Evolutionary conservation across 768 basidiomycete genomes (phyloP).

Genomic region (Butyriboletus loyo): DNA sequence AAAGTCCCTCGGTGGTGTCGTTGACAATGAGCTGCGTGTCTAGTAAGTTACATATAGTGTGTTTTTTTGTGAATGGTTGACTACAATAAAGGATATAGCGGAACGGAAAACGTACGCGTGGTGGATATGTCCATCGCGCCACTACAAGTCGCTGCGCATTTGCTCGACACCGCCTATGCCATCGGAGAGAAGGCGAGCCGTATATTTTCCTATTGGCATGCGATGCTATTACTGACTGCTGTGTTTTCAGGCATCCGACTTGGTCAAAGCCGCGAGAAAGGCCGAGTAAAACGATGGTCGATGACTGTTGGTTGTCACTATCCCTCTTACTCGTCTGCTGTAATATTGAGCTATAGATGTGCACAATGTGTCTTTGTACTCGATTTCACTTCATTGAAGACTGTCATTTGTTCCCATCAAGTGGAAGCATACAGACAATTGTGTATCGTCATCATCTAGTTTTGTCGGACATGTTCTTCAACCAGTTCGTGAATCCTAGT

Average conservation of each 20-base stretch:
- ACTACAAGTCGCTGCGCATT: slow-evolving; percentile 11
- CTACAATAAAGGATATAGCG: background rate
- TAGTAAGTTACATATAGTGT: background rate
- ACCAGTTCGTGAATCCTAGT: too few relatives aligned
- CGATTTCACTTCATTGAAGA: background rate
- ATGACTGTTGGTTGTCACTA: background rate
- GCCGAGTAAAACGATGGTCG: background rate
- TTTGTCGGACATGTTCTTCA: too few relatives aligned
- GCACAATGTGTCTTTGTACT: background rate
- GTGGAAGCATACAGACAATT: background rate
- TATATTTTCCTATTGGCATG: background rate
- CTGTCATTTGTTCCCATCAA: background rate
- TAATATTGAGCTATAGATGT: background rate
- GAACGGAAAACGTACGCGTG: slow-evolving; percentile 16
- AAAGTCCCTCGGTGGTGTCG: slow-evolving; percentile 16
- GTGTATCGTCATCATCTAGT: too few relatives aligned
- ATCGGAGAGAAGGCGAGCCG: slow-evolving; percentile 13
- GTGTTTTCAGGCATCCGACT: slow-evolving; percentile 5
- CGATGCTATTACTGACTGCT: background rate
- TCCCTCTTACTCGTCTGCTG: background rate
- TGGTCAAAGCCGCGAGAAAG: slow-evolving; percentile 6
- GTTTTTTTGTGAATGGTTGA: background rate
- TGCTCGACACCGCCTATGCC: slow-evolving; percentile 18
- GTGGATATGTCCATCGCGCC: slow-evolving; percentile 18
- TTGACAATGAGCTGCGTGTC: slow-evolving; percentile 14